Conservation (phyloP, 176 grass and related monocot species). For the Triticum monococcum region DNA sequence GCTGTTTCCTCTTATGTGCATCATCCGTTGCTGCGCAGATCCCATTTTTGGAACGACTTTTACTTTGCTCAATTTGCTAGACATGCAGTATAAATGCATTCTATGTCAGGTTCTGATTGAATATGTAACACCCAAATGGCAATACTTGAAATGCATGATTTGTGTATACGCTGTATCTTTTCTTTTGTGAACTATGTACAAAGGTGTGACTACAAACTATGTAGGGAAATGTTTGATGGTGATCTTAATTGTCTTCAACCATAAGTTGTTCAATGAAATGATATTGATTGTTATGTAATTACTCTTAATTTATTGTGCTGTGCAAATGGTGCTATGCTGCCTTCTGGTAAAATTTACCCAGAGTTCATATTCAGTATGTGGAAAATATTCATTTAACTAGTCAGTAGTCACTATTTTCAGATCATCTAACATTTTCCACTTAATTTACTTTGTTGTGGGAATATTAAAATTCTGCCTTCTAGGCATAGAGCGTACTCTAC, state of each 20-base stretch:
- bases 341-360: not conserved
- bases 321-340: not conserved
- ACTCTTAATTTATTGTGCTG: not conserved
- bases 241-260: not conserved
- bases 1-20: not conserved
- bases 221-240: not conserved
- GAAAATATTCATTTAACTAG: not conserved
- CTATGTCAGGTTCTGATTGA: not conserved
- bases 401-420: slow-evolving; percentile 20
- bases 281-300: not conserved
- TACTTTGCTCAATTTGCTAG: not conserved
- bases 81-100: slow-evolving; percentile 6
- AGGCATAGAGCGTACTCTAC: not conserved
- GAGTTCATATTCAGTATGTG: not conserved
- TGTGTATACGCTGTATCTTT: not conserved
- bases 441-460: not conserved
- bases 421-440: slow-evolving; percentile 42
- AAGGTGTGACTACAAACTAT: not conserved
- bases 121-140: not conserved
- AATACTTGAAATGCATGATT: not conserved
- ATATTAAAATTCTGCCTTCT: not conserved
- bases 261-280: not conserved
- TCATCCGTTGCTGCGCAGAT: slow-evolving; percentile 8
- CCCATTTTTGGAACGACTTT: not conserved
- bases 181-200: not conserved